These are phyloP conservation scores for Chimonanthus salicifolius DNA, from an alignment of 164 flowering plant genomes.

Conservation along the genomic window DNA sequence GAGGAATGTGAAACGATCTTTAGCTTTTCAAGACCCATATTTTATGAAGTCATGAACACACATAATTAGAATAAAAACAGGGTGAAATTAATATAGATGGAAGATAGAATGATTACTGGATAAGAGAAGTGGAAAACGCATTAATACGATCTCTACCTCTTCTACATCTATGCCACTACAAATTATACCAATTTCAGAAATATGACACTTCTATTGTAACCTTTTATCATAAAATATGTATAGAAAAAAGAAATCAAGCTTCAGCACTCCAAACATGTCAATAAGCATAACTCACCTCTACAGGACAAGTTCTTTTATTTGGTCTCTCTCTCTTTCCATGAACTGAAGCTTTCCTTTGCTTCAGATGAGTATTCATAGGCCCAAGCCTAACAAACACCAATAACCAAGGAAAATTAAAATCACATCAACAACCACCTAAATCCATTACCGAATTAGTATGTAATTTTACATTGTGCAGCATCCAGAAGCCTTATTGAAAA, in stretches of 20 bases:
- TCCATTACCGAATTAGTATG: not conserved
- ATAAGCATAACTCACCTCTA: constrained; percentile 40
- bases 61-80: too few species aligned
- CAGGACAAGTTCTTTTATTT: constrained; percentile 48
- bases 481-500: constrained; percentile 42
- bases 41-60: too few species aligned
- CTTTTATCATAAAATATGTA: not conserved
- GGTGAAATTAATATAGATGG: too few species aligned
- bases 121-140: too few species aligned
- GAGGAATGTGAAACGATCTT: too few species aligned
- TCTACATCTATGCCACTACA: too few species aligned
- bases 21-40: too few species aligned
- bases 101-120: too few species aligned
- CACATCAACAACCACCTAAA: not conserved
- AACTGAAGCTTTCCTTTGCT: constrained; percentile 48
- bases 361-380: constrained; percentile 70
- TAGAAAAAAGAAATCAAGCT: not conserved
- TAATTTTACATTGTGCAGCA: constrained; percentile 60
- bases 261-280: not conserved
- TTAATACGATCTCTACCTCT: too few species aligned
- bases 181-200: not conserved
- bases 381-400: constrained; percentile 59
- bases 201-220: not conserved
- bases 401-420: not conserved
- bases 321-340: constrained; percentile 38